Evolutionary conservation across 169 alveolate species (phyloP).

Genomic region (Plasmodium vinckei): DNA sequence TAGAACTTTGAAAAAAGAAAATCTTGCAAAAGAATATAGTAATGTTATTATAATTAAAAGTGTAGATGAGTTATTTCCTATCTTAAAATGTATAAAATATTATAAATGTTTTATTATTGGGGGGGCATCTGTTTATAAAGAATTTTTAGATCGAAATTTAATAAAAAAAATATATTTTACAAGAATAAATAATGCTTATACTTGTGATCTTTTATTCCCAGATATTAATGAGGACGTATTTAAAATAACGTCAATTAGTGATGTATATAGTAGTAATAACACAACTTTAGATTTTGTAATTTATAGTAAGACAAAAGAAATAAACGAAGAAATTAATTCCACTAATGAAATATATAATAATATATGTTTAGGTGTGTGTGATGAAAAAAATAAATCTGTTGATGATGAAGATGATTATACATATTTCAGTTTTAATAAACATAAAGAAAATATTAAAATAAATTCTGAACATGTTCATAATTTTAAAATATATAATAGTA

Average conservation of each 20-base stretch:
- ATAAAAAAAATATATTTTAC: constrained; percentile 88
- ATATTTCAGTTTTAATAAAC: constrained; percentile 48
- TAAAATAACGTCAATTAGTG: constrained; percentile 77
- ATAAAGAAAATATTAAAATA: constrained; percentile 9
- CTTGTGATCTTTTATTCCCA: constrained; percentile 87
- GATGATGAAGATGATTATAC: constrained; percentile 43
- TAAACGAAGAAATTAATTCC: neutral
- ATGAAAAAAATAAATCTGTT: neutral
- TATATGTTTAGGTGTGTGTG: neutral
- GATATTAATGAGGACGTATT: constrained; percentile 77
- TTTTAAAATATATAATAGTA: constrained; percentile 80
- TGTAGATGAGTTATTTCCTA: constrained; percentile 79
- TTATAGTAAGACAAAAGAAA: constrained; percentile 44
- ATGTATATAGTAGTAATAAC: constrained; percentile 75
- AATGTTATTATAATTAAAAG: constrained; percentile 77
- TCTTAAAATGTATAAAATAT: constrained; percentile 55
- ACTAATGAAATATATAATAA: neutral
- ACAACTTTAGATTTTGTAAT: constrained; percentile 78
- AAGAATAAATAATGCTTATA: constrained; percentile 86
- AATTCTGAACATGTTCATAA: constrained; percentile 21
- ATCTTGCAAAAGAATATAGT: constrained; percentile 26
- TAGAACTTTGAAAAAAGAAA: constrained; percentile 79
- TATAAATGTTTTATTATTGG: constrained; percentile 89
- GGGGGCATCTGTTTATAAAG: constrained; percentile 89
- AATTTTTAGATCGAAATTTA: constrained; percentile 82